Percentiles rank a stretch among this genome's conserved stretches.
Conservation (phyloP, 1,284 basidiomycete genomes). For the Porogramme epimiltina region DNA sequence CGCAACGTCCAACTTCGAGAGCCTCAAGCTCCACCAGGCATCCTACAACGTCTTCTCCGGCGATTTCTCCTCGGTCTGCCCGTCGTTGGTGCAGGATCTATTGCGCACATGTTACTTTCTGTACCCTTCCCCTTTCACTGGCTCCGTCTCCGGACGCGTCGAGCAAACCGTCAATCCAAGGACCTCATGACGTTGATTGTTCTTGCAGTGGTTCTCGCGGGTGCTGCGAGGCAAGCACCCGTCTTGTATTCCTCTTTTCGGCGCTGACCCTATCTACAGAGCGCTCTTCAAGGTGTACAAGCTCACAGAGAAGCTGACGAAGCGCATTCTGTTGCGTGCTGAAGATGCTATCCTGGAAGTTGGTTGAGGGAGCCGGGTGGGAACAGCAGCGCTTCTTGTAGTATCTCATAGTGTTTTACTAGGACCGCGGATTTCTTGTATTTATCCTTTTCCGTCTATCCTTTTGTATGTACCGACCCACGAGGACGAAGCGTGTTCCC, state of each 20-base stretch:
- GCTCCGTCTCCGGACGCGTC: conserved; percentile 60
- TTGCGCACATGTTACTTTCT: conserved; percentile 70
- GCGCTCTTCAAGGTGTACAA: conserved; percentile 71
- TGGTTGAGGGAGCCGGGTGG: conserved; percentile 19
- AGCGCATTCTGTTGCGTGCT: conserved; percentile 64
- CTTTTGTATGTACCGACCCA: too few relatives aligned
- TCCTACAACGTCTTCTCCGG: conserved; percentile 57
- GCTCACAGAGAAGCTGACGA: conserved; percentile 58
- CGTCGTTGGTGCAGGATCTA: conserved; percentile 73
- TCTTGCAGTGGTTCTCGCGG: conserved; percentile 60
- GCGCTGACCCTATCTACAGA: conserved; percentile 37
- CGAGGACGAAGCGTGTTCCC: too few relatives aligned
- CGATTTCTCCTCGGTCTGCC: conserved; percentile 76
- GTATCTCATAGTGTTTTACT: too few relatives aligned
- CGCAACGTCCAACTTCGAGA: conserved; percentile 9
- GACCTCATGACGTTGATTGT: conserved; percentile 70
- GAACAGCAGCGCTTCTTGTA: too few relatives aligned
- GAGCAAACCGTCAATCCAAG: conserved; percentile 42
- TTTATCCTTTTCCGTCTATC: too few relatives aligned
- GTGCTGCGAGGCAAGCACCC: conserved; percentile 57
- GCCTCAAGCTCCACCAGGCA: conserved; percentile 38
- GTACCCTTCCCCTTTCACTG: conserved; percentile 66
- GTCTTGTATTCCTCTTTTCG: background rate
- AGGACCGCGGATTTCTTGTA: too few relatives aligned
- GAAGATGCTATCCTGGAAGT: conserved; percentile 83